Conservation (phyloP, 257 asterid genomes). For the Nicotiana benthamiana region DNA sequence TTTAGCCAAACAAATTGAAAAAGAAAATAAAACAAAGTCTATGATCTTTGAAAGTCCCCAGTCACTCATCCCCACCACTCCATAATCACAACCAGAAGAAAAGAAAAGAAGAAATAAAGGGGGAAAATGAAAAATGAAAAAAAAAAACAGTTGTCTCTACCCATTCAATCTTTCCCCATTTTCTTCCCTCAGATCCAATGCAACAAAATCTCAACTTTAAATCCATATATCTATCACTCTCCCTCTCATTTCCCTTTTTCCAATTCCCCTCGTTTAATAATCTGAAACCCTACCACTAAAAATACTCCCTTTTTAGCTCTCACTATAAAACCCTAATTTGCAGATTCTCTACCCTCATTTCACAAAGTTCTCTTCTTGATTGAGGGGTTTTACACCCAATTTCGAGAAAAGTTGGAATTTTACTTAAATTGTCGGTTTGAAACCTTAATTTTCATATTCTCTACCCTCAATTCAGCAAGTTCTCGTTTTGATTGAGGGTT, state of each 20-base stretch:
- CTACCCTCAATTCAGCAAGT: not conserved
- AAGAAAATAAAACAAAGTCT: not conserved
- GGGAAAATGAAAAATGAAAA: constrained; percentile 12
- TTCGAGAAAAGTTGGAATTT: too few species aligned
- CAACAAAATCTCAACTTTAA: constrained; percentile 10
- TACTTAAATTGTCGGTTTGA: too few species aligned
- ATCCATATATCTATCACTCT: not conserved
- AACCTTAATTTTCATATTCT: not conserved
- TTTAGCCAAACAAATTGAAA: not conserved
- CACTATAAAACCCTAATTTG: not conserved
- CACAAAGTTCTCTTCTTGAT: not conserved
- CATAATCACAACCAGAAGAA: not conserved
- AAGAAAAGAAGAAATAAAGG: not conserved
- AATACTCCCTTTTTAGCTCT: not conserved
- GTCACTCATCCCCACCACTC: constrained; percentile 3
- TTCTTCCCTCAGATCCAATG: constrained; percentile 27
- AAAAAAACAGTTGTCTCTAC: constrained; percentile 12
- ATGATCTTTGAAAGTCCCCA: not conserved
- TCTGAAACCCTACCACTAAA: not conserved
- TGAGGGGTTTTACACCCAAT: too few species aligned
- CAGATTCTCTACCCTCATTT: not conserved
- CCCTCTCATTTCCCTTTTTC: not conserved
- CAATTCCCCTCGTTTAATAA: not conserved
- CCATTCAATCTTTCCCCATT: constrained; percentile 10
- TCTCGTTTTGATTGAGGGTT: not conserved